Evolutionary conservation across 2,329 filamentous ascomycete species (phyloP).

Genomic region (Cladosporium sp.): DNA sequence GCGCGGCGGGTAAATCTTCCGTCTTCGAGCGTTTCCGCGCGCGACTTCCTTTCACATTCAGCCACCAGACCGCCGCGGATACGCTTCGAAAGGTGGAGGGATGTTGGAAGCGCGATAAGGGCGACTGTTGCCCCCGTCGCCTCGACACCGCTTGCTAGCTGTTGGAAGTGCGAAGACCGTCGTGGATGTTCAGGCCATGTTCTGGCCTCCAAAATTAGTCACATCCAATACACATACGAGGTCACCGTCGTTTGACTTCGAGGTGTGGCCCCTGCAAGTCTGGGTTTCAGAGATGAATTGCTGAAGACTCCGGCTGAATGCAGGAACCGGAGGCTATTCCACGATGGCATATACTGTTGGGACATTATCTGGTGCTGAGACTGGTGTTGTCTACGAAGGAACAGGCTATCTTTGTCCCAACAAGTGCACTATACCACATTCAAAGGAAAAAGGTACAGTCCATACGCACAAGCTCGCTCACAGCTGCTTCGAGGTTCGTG

Average conservation of each 20-base stretch:
- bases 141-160: neutral
- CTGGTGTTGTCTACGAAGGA: neutral
- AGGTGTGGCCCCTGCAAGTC: neutral
- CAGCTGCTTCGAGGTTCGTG: neutral
- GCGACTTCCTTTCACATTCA: neutral
- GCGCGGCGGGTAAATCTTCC: slow-evolving; percentile 19
- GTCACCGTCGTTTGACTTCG: neutral
- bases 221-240: slow-evolving; percentile 1
- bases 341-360: neutral
- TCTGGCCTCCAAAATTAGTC: slow-evolving; percentile 9
- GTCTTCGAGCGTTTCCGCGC: neutral
- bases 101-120: slow-evolving; percentile 10
- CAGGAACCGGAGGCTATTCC: neutral
- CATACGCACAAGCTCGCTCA: neutral
- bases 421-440: neutral
- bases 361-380: neutral
- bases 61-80: slow-evolving; percentile 8
- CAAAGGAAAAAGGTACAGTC: neutral
- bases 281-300: neutral
- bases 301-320: neutral
- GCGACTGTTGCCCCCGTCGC: slow-evolving; percentile 11
- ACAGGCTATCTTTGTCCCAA: neutral
- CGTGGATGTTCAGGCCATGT: slow-evolving; percentile 7
- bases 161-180: slow-evolving; percentile 1
- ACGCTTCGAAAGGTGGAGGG: neutral